phyloP scores from a whole-genome alignment of 306 rosid species.

The Potentilla sterilis region DNA sequence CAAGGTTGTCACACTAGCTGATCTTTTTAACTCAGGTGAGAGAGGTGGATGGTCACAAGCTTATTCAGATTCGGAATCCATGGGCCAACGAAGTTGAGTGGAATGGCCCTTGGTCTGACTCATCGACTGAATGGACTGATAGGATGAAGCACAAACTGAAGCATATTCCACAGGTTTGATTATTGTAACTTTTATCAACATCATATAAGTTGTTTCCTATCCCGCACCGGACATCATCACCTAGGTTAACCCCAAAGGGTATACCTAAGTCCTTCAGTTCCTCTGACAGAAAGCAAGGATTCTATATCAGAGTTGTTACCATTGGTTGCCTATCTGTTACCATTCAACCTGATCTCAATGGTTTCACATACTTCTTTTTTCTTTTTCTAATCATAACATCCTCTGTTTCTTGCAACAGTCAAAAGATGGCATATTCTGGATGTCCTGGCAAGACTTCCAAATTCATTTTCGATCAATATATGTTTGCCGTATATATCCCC shows the following conservation, averaged over 20 bases:
- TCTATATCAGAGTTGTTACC: neutral
- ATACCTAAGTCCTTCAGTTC: neutral
- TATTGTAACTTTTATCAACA: conserved; percentile 9
- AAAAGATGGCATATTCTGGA: conserved; percentile 97
- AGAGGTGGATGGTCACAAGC: conserved; percentile 97
- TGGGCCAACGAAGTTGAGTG: conserved; percentile 99
- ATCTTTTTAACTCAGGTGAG: conserved; percentile 53
- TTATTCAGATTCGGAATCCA: conserved; percentile 97
- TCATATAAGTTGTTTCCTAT: neutral
- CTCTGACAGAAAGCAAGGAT: neutral
- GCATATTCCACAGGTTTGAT: conserved; percentile 81
- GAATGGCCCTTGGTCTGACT: conserved; percentile 99
- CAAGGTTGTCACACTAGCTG: neutral
- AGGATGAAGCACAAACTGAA: conserved; percentile 97
- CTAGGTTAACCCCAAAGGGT: neutral
- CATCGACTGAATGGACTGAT: conserved; percentile 92
- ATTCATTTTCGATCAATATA: conserved; percentile 96
- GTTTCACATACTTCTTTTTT: conserved; percentile 13
- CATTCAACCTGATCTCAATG: conserved; percentile 4
- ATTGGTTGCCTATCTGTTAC: conserved; percentile 3
- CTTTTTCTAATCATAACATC: neutral
- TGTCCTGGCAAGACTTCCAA: conserved; percentile 99
- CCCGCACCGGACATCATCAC: neutral
- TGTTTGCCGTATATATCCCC: conserved; percentile 93
- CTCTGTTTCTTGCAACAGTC: conserved; percentile 50